phyloP scores from a whole-genome alignment of 805 yeast genomes.

The Sugiyamaella lignohabitans region DNA sequence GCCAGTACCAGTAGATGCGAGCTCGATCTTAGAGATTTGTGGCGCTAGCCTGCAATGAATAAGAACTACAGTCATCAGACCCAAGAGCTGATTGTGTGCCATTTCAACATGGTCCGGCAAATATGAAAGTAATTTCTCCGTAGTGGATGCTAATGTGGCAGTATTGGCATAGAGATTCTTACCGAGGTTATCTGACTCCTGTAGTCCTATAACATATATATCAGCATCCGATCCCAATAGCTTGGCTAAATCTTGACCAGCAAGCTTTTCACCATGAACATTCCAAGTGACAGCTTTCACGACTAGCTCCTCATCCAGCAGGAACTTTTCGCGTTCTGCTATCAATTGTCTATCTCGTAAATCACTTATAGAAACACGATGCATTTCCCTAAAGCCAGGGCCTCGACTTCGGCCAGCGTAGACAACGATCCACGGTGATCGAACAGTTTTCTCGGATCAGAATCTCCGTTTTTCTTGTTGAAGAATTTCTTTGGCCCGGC shows the following conservation, averaged over 20 bases:
- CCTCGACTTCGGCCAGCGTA: neutral
- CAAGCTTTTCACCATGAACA: constrained; percentile 25
- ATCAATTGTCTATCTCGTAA: constrained; percentile 10
- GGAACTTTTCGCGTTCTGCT: constrained; percentile 3
- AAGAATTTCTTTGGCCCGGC: too few relatives aligned
- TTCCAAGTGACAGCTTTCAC: constrained; percentile 30
- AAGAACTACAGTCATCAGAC: constrained; percentile 44
- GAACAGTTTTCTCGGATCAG: neutral
- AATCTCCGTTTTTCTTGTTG: neutral
- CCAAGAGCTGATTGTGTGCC: constrained; percentile 45
- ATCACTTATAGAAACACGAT: constrained; percentile 12
- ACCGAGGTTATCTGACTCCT: constrained; percentile 46
- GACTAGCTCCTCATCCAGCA: constrained; percentile 18
- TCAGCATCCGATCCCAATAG: constrained; percentile 17
- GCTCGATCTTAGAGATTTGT: constrained; percentile 37
- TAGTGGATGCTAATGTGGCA: constrained; percentile 25
- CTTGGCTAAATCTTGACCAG: constrained; percentile 18
- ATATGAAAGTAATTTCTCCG: constrained; percentile 22
- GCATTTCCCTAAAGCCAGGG: neutral
- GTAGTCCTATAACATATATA: constrained; percentile 41
- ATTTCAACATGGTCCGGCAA: constrained; percentile 25
- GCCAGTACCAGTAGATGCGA: constrained; percentile 50
- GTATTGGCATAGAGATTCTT: constrained; percentile 31
- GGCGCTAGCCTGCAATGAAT: constrained; percentile 29
- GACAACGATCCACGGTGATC: neutral